Base-by-base conservation (phyloP, 805 yeast genomes). In the Scheffersomyces ergatensis region DNA sequence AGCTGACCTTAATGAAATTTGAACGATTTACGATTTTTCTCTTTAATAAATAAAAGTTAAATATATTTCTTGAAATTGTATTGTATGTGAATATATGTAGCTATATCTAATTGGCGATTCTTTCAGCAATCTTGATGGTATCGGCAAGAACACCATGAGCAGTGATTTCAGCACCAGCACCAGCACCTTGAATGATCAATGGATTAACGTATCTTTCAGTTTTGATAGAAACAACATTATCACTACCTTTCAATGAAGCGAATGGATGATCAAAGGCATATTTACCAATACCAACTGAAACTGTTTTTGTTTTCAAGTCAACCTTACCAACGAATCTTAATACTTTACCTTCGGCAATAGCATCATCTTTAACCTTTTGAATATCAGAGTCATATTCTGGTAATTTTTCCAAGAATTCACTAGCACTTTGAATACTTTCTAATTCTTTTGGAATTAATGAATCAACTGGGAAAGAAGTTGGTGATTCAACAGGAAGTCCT, bases 151-250 rank as follows among this genome's bases (percentile, higher is more conserved):
- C 97, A 66, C 99, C 99, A 45, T 67, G 74, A 34, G 83, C 83
- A 38, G 83, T 78, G 34, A 78, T 82, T 27, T 77, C 83, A 39
- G 83, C 82, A 93, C 54, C 96, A 79, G 83, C 83, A 57, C 95
- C 99, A 24, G 99, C 99, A 68, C 99, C 99, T 76, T 93, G 99
- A 55, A 93, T 78, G 47, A 93, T 84, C 62, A 93, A 76, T 39
- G 99, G 99, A 67, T 88, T 89, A 31, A 84, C 78, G 67, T 93
- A 93, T 71, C 99, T 85, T 62, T 87, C 82, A 24, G 97, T 85
- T 63, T 82, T 83, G 70, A 93, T 85, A 17, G 97, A 83, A 46
- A 93, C 84, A 44, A 93, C 97, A 60, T 93, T 93, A 63, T 93
- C 98, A 46, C 97, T 87, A 38, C 99, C 99, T 72, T 87, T 85